These are phyloP conservation scores for Bonia amplexicaulis DNA, from an alignment of 176 grass and related monocot genomes.

Conservation along the genomic window DNA sequence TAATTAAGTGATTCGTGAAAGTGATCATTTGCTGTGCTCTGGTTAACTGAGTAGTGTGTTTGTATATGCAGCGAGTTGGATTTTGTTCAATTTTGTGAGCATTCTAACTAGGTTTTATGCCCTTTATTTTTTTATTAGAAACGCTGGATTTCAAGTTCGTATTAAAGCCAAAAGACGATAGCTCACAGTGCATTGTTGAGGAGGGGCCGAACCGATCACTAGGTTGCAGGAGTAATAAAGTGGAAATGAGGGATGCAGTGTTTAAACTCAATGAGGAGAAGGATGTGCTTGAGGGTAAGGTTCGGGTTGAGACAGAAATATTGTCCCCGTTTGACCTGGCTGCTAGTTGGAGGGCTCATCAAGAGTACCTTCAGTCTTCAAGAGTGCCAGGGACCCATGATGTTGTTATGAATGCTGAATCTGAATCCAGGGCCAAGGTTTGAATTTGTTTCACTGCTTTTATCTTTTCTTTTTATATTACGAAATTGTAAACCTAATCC, in stretches of 20 bases:
- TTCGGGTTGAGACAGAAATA: constrained; percentile 60
- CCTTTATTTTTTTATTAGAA: constrained; percentile 31
- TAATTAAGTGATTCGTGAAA: not conserved
- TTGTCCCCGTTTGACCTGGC: constrained; percentile 87
- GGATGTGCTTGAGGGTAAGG: constrained; percentile 53
- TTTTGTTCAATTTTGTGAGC: not conserved
- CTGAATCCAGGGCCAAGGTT: constrained; percentile 59
- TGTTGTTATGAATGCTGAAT: constrained; percentile 49
- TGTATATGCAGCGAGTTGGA: not conserved
- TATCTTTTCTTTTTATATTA: constrained; percentile 5
- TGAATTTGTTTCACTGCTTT: constrained; percentile 8
- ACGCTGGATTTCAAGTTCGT: constrained; percentile 86
- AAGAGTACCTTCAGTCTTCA: constrained; percentile 68
- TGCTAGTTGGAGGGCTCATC: constrained; percentile 83
- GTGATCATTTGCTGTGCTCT: not conserved
- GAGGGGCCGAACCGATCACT: constrained; percentile 66
- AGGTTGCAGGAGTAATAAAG: constrained; percentile 40
- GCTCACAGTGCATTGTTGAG: constrained; percentile 59
- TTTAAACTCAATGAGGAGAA: constrained; percentile 60
- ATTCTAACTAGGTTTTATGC: constrained; percentile 10
- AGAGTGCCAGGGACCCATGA: constrained; percentile 65
- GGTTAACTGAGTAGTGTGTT: not conserved
- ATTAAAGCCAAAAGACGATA: constrained; percentile 50
- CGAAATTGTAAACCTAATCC: not conserved
- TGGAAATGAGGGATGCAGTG: constrained; percentile 42